phyloP scores from a whole-genome alignment of 805 yeast genomes.

The Saturnispora kantuleensis region DNA sequence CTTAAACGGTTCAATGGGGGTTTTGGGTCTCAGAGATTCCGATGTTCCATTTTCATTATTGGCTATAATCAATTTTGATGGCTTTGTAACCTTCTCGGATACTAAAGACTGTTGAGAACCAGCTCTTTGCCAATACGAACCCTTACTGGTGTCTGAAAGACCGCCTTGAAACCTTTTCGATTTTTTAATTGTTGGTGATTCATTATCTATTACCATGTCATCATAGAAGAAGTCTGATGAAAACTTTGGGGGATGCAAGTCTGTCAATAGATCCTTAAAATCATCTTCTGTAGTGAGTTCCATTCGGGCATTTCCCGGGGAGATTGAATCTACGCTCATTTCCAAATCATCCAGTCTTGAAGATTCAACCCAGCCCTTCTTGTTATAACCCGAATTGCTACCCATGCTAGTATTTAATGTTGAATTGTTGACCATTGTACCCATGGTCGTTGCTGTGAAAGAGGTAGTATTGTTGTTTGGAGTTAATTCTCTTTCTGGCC shows the following conservation, averaged over 20 bases:
- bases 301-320: constrained; percentile 16
- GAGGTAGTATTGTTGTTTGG: constrained; percentile 6
- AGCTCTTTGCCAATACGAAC: constrained; percentile 19
- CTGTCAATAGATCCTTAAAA: constrained; percentile 28
- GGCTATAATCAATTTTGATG: constrained; percentile 6
- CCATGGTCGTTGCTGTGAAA: constrained; percentile 2
- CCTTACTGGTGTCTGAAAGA: neutral
- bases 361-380: constrained; percentile 1
- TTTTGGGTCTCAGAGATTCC: constrained; percentile 11
- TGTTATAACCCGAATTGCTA: constrained; percentile 6
- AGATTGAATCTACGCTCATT: constrained; percentile 23
- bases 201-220: constrained; percentile 1
- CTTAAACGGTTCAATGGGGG: constrained; percentile 13
- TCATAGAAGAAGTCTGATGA: neutral
- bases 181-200: constrained; percentile 8
- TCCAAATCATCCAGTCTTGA: constrained; percentile 6
- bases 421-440: neutral
- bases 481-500: constrained; percentile 11
- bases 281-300: constrained; percentile 16
- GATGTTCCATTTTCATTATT: neutral
- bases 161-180: neutral
- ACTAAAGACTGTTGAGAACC: constrained; percentile 11
- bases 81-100: constrained; percentile 2
- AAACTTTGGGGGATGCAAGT: constrained; percentile 32
- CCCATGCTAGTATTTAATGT: constrained; percentile 4